Conservation (phyloP, 768 basidiomycete genomes). For the Piloderma croceum region DNA sequence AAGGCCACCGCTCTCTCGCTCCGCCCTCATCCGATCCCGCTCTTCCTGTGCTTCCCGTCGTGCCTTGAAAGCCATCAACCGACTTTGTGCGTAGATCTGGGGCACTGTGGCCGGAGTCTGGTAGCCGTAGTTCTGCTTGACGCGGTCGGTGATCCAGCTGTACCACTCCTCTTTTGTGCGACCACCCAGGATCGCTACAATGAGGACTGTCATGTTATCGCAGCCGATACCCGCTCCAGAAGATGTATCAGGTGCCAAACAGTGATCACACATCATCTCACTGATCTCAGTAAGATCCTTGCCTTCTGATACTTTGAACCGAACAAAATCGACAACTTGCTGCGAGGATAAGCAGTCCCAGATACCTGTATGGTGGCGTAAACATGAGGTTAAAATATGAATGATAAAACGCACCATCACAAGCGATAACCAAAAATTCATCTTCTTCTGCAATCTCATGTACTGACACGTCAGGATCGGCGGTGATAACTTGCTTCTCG, state of each 20-base stretch:
- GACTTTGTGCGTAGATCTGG: constrained; percentile 65
- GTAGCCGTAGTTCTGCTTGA: constrained; percentile 70
- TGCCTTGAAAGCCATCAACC: constrained; percentile 58
- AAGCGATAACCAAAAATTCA: constrained; percentile 94
- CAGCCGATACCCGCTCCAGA: constrained; percentile 92
- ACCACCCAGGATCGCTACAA: constrained; percentile 83
- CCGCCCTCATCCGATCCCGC: constrained; percentile 34
- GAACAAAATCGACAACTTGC: constrained; percentile 84
- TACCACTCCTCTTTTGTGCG: constrained; percentile 92
- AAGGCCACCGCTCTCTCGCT: constrained; percentile 30
- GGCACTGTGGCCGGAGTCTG: constrained; percentile 71
- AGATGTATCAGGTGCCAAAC: constrained; percentile 89
- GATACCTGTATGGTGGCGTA: constrained; percentile 64
- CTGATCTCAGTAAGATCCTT: constrained; percentile 78
- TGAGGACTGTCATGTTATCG: constrained; percentile 97
- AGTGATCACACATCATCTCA: constrained; percentile 87
- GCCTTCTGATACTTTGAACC: constrained; percentile 74
- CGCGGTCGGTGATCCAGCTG: constrained; percentile 79
- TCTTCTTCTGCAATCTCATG: constrained; percentile 85
- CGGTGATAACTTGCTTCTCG: constrained; percentile 91
- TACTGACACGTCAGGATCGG: constrained; percentile 83
- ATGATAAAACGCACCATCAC: constrained; percentile 66
- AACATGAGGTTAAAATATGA: constrained; percentile 7
- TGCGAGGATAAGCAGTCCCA: constrained; percentile 98
- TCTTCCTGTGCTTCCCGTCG: constrained; percentile 54